A percentile compares a stretch with the other conserved stretches of the same genome.
Conservation (phyloP, 306 rosid genomes). For the Arachis hypogaea region DNA sequence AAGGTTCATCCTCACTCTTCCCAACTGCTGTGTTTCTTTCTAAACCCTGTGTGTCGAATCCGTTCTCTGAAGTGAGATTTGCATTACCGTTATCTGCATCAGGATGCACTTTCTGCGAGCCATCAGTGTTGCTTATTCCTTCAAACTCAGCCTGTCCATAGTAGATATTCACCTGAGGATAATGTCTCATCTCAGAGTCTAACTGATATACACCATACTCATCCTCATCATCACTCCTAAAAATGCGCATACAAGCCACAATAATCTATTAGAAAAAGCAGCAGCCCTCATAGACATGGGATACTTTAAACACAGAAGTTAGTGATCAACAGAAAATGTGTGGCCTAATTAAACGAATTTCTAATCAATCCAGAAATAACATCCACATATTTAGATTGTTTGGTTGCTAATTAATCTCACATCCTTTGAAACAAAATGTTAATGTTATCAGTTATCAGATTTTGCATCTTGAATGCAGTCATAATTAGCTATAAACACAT, state of each 20-base stretch:
- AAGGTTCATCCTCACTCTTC: constrained; percentile 61
- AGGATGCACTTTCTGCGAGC: constrained; percentile 54
- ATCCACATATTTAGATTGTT: constrained; percentile 21
- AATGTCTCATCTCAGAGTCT: constrained; percentile 59
- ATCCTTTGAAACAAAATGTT: not conserved
- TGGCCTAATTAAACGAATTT: constrained; percentile 14
- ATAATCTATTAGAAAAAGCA: constrained; percentile 31
- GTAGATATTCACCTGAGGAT: constrained; percentile 59
- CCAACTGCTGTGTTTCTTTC: constrained; percentile 49
- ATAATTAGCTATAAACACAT: constrained; percentile 17
- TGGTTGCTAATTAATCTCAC: constrained; percentile 15
- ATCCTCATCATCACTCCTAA: constrained; percentile 76
- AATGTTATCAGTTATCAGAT: constrained; percentile 15
- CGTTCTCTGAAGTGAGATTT: constrained; percentile 47
- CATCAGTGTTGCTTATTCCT: constrained; percentile 56
- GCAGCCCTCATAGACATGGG: constrained; percentile 16
- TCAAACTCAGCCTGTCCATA: constrained; percentile 60
- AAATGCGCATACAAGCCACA: constrained; percentile 35
- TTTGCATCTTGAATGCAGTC: not conserved
- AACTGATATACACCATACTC: constrained; percentile 61
- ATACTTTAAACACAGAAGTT: constrained; percentile 8
- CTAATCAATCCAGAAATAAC: constrained; percentile 13
- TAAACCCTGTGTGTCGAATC: constrained; percentile 56
- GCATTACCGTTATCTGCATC: constrained; percentile 51
- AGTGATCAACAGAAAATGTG: constrained; percentile 14